phyloP scores from a whole-genome alignment of 2,329 filamentous ascomycete genomes.

The Pseudogymnoascus sp. region DNA sequence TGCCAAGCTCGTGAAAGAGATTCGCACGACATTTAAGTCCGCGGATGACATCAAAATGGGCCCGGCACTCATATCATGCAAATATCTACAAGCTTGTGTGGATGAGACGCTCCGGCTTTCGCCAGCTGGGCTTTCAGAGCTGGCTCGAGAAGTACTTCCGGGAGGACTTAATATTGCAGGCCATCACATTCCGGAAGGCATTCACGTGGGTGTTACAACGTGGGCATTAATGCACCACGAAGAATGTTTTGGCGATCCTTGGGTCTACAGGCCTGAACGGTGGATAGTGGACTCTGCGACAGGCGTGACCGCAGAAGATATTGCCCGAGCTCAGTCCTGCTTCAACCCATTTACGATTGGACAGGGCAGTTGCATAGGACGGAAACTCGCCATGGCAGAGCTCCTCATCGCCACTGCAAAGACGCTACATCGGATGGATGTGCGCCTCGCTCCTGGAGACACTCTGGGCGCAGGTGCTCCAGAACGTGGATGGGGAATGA shows the following conservation, averaged over 20 bases:
- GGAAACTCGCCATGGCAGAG: slow-evolving; percentile 15
- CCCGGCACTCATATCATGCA: neutral
- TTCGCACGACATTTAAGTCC: slow-evolving; percentile 27
- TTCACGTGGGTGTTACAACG: neutral
- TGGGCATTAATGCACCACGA: neutral
- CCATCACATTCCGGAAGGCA: neutral
- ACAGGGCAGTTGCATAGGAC: slow-evolving; percentile 12
- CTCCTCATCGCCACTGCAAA: slow-evolving; percentile 11
- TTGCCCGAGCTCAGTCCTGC: slow-evolving; percentile 5
- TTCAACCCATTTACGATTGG: slow-evolving; percentile 15
- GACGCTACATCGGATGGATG: slow-evolving; percentile 12
- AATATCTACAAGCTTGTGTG: slow-evolving; percentile 35
- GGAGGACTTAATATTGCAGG: neutral
- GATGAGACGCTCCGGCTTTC: slow-evolving; percentile 39
- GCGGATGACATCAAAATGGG: slow-evolving; percentile 26
- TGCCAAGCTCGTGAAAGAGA: slow-evolving; percentile 24
- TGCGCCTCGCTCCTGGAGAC: slow-evolving; percentile 1
- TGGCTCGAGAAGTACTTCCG: neutral
- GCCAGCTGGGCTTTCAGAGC: slow-evolving; percentile 21
- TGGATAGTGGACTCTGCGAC: slow-evolving; percentile 14
- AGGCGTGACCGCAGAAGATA: slow-evolving; percentile 14
- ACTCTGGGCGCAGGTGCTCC: neutral
- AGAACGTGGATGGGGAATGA: neutral
- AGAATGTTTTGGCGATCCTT: neutral
- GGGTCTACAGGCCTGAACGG: slow-evolving; percentile 15